These are phyloP conservation scores for Biscogniauxia sp. DNA, from an alignment of 2,329 filamentous ascomycete genomes.

Conservation along the genomic window DNA sequence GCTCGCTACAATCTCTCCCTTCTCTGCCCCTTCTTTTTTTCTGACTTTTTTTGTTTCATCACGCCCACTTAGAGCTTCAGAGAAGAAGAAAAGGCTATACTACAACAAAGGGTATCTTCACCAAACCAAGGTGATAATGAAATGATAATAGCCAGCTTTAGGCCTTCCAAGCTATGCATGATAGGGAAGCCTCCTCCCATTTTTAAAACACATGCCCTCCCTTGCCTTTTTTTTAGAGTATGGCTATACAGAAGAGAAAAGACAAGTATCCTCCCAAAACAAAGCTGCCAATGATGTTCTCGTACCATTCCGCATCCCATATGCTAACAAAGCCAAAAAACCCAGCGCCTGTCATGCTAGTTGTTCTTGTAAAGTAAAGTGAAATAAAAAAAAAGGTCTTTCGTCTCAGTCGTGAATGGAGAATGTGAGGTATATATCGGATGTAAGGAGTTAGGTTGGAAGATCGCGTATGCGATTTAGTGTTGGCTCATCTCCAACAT, in stretches of 20 bases:
- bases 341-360: constrained; percentile 26
- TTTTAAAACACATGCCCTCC: background rate
- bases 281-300: background rate
- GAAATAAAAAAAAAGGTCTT: constrained; percentile 4
- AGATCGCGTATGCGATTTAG: constrained; percentile 13
- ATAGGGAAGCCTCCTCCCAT: background rate
- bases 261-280: background rate
- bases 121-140: background rate
- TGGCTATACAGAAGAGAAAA: background rate
- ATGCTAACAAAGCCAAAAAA: background rate
- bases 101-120: background rate
- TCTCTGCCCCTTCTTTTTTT: no score
- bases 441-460: constrained; percentile 12
- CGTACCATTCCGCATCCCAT: background rate
- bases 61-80: no score
- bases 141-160: background rate
- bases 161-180: background rate
- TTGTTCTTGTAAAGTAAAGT: background rate
- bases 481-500: constrained; percentile 52
- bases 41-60: no score
- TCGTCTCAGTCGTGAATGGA: constrained; percentile 23
- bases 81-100: background rate
- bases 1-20: no score
- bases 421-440: constrained; percentile 12
- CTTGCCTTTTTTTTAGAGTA: background rate